These are phyloP conservation scores for Ormosia emarginata DNA, from an alignment of 306 rosid species.

Conservation along the genomic window DNA sequence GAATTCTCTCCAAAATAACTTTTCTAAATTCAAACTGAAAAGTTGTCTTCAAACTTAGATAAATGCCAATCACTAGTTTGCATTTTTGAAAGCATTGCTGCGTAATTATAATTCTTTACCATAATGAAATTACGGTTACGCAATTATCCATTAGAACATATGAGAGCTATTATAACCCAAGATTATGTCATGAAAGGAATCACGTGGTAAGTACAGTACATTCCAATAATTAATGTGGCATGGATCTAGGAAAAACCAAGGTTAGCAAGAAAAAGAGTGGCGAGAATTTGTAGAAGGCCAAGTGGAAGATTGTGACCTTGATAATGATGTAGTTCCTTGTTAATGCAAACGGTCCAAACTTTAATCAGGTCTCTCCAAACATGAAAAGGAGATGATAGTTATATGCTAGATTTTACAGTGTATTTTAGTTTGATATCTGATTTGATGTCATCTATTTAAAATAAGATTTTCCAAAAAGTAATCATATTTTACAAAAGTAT, in stretches of 20 bases:
- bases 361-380: neutral
- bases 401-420: neutral
- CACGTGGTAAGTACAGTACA: no score
- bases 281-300: neutral
- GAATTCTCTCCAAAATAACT: no score
- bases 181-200: neutral
- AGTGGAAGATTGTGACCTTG: neutral
- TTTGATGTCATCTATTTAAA: neutral
- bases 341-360: neutral
- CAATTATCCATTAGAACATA: neutral
- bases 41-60: no score
- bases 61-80: no score
- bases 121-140: neutral
- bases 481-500: neutral
- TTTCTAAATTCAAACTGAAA: no score
- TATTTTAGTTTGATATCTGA: neutral
- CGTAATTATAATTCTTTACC: neutral
- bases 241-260: neutral
- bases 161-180: neutral
- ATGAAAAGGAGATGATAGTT: neutral
- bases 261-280: neutral
- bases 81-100: neutral
- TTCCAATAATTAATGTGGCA: neutral
- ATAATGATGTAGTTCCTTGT: neutral
- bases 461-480: neutral